Evolutionary conservation across 495 filamentous ascomycete genomes (phyloP), one percentile per base, ranked within the genome.

Genomic region (Elaphomyces granulatus): DNA sequence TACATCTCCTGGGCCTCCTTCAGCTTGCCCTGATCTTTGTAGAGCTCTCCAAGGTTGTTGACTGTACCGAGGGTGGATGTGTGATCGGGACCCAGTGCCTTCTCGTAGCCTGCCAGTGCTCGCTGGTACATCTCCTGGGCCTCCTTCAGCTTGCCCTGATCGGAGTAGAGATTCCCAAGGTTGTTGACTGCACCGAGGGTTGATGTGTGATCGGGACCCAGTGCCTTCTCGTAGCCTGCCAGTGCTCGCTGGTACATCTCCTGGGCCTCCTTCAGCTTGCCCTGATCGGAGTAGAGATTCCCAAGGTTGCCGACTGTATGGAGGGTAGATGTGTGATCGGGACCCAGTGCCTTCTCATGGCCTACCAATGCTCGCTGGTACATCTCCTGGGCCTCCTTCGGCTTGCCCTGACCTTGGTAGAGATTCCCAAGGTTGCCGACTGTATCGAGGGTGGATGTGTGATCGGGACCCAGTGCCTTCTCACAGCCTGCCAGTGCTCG

Each of bases 131-230:
- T 56, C 37, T 51, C 33, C 44, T 65, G 60, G 43, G 64, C 56
- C 46, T 65, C 50, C 0, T 42, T 26, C 42, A 61, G 43, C 51
- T 59, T 63, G n/a, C 53, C 58, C 38, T 65, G 58, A 30, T 54
- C 12, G 0, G 0, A 0, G 41, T 59, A 64, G 42, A 67, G 51
- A 42, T 0, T 16, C 0, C 48, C 54, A 44, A 68, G 49, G 46
- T 66, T 61, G 37, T 60, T 47, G 30, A 60, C 39, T 20, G 44
- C 52, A 16, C 41, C 4, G 8, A 55, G 45, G 20, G 59, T 64
- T 16, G 51, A 57, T 20, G 37, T 44, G 39, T 66, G 44, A 17
- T 63, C 55, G 7, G 46, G 48, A 21, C 61, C 58, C 8, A 52
- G 43, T 14, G 38, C 48, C 16, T 54, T 54, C 42, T 53, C 50